Conservation (phyloP, 148 eudicot species). For the Silene conica region DNA sequence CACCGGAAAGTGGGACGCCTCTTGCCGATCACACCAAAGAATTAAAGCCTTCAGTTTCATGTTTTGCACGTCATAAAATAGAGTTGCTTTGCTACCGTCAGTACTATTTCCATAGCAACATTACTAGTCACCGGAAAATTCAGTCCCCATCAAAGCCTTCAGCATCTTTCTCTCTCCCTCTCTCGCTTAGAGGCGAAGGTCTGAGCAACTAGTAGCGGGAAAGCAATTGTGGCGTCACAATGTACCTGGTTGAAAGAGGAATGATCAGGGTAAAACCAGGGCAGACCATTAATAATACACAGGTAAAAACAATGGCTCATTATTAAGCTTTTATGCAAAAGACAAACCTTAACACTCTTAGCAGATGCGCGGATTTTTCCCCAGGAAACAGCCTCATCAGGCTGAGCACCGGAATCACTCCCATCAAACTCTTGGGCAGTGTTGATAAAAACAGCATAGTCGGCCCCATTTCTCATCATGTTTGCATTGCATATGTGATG, state of each 20-base stretch:
- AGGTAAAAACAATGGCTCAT: not conserved
- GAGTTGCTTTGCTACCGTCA: too few relatives aligned
- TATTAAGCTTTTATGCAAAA: not conserved
- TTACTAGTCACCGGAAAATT: too few relatives aligned
- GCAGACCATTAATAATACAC: not conserved
- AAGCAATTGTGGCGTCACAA: constrained; percentile 85
- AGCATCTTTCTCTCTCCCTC: not conserved
- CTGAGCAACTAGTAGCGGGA: constrained; percentile 73
- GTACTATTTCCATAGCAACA: too few relatives aligned
- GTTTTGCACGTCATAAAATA: too few relatives aligned
- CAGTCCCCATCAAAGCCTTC: too few relatives aligned
- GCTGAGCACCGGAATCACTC: constrained; percentile 79
- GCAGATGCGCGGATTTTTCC: constrained; percentile 91
- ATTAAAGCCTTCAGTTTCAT: too few relatives aligned
- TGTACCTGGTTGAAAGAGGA: constrained; percentile 48
- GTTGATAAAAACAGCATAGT: constrained; percentile 55
- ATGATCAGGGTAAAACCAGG: not conserved
- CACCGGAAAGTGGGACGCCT: too few relatives aligned
- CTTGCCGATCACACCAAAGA: too few relatives aligned
- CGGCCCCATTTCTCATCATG: constrained; percentile 91
- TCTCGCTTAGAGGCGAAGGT: constrained; percentile 58
- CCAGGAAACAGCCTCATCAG: constrained; percentile 45
- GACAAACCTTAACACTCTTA: constrained; percentile 60
- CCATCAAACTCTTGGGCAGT: constrained; percentile 91
- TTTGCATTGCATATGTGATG: constrained; percentile 96